phyloP scores from a whole-genome alignment of 345 rosid genomes.

The Rhizophora apiculata region DNA sequence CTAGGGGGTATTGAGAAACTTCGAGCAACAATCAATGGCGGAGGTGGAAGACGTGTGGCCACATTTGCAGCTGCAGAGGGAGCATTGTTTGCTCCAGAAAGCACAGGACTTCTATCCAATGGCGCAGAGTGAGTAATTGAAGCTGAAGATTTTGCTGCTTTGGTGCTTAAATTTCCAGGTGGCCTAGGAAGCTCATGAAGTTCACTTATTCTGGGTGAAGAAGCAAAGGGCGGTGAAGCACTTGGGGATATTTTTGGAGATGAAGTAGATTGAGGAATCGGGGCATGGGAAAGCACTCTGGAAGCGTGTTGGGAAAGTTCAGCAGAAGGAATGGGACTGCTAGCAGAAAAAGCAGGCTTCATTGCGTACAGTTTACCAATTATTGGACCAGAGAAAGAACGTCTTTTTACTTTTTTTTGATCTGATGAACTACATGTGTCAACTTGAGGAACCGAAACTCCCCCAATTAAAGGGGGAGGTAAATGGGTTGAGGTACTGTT shows the following conservation, averaged over 20 bases:
- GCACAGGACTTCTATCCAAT: slow-evolving; percentile 60
- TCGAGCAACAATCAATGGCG: slow-evolving; percentile 60
- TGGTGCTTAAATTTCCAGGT: slow-evolving; percentile 46
- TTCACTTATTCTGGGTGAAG: slow-evolving; percentile 75
- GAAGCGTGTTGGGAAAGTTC: slow-evolving; percentile 46
- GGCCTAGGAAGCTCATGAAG: slow-evolving; percentile 98
- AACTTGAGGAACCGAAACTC: slow-evolving; percentile 40
- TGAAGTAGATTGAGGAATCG: slow-evolving; percentile 43
- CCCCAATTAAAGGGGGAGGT: slow-evolving; percentile 61
- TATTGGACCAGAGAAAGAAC: slow-evolving; percentile 78
- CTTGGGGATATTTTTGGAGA: slow-evolving; percentile 73
- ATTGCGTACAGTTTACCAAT: slow-evolving; percentile 48
- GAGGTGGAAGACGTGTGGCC: slow-evolving; percentile 78
- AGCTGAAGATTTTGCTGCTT: slow-evolving; percentile 50
- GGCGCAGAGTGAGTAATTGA: slow-evolving; percentile 85
- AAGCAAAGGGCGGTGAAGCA: slow-evolving; percentile 76
- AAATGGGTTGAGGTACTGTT: slow-evolving; percentile 39
- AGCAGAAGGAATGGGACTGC: slow-evolving; percentile 40
- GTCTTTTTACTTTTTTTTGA: slow-evolving; percentile 44
- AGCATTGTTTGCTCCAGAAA: slow-evolving; percentile 31
- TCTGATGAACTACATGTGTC: slow-evolving; percentile 39
- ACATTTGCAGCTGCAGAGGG: slow-evolving; percentile 38
- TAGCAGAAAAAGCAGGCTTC: slow-evolving; percentile 46
- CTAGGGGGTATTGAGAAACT: slow-evolving; percentile 87
- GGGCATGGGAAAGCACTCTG: slow-evolving; percentile 42